Conservation (phyloP, 1,284 basidiomycete genomes). For the Ceratobasidium sp. region DNA sequence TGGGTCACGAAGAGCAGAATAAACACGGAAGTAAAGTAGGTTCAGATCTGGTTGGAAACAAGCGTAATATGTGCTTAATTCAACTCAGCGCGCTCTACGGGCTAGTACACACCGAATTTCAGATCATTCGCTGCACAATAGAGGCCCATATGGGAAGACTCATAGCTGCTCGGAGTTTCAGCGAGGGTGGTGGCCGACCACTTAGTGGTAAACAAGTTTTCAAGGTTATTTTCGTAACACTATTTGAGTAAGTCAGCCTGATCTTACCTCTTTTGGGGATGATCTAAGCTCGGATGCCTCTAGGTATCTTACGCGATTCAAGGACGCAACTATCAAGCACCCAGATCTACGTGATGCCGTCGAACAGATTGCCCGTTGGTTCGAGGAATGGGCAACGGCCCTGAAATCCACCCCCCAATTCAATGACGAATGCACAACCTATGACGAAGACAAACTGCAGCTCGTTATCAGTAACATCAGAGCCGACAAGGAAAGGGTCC, state of each 20-base stretch:
- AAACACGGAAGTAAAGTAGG: slow-evolving; percentile 69
- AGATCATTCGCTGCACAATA: slow-evolving; percentile 62
- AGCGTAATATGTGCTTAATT: neutral
- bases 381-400: slow-evolving; percentile 64
- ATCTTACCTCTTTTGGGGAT: neutral
- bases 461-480: slow-evolving; percentile 62
- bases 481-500: slow-evolving; percentile 56
- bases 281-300: slow-evolving; percentile 1
- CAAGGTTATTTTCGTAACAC: slow-evolving; percentile 63
- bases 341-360: slow-evolving; percentile 64
- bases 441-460: slow-evolving; percentile 54
- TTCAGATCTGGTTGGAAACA: neutral
- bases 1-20: slow-evolving; percentile 74
- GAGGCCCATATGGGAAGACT: slow-evolving; percentile 63
- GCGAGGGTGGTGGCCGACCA: slow-evolving; percentile 57
- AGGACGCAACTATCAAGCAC: slow-evolving; percentile 66
- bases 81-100: slow-evolving; percentile 68
- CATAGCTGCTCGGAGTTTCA: slow-evolving; percentile 61
- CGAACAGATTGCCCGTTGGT: slow-evolving; percentile 63
- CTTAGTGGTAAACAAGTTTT: slow-evolving; percentile 64
- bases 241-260: slow-evolving; percentile 66
- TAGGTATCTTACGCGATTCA: slow-evolving; percentile 74
- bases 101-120: slow-evolving; percentile 68
- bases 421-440: slow-evolving; percentile 55
- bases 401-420: slow-evolving; percentile 61